Evolutionary conservation across 164 flowering plant genomes (phyloP), one percentile per base, ranked within the genome.

Genomic region (Vitis rupestris): DNA sequence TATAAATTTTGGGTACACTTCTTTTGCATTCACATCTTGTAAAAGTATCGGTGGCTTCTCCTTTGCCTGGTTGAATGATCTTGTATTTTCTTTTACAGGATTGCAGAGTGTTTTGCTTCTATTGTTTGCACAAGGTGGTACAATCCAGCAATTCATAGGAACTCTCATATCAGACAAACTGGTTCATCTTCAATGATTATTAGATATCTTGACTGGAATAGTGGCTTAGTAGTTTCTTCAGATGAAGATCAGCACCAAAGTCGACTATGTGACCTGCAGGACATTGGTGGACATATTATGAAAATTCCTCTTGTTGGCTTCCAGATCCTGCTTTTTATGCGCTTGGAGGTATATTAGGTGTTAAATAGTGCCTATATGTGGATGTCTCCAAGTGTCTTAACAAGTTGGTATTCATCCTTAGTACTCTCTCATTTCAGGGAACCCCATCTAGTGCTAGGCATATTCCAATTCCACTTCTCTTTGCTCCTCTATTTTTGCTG

Each of bases 71-170:
- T 13, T 37, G 51, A 61, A 14, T 64, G 19, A 64, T 50, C 61
- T 48, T 61, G 19, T 48, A 10, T 70, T 27, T 63, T 30, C 44
- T 59, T 54, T 64, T 68, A 29, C 91, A 92, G 98, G 31, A 92
- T 94, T 68, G 97, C 95, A 47, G 87, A 94, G 83, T 92, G 94
- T 80, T 94, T 94, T 85, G 88, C 97, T 5, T 94, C 88, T 80
- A 89, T 94, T 80, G 91, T 92, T 69, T 92, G 97, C 81, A 94
- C 97, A 61, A 90, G 80, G 85, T 94, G 98, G 98, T 80, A 85
- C 52, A 94, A 94, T 77, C 98, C 97, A 61, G 75, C 85, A 64
- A 94, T 92, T 75, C 97, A 92, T 79, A 74, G 92, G 66, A 79
- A 78, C 61, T 75, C 84, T 69, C 63, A 61, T 52, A 67, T 75